Base-by-base conservation (phyloP, 768 basidiomycete species). In the Panaeolus papilionaceus region DNA sequence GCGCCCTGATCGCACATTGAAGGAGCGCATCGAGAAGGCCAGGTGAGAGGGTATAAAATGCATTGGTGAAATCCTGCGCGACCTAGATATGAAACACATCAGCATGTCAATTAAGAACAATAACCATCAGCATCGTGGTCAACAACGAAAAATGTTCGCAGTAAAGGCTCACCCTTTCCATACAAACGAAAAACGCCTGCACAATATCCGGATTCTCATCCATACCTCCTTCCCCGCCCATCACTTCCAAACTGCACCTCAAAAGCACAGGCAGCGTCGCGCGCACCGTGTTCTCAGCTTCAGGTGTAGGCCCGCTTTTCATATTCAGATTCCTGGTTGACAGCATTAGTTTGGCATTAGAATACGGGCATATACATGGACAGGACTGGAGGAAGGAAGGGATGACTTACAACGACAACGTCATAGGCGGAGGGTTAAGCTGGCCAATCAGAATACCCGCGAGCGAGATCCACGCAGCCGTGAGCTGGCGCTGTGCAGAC, bases 191-290 rank as follows among this genome's bases (percentile, higher is more conserved):
- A 77, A 96, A 96, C 28, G 89, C 89, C 74, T 95, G 94, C 16
- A 95, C 93, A 33, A 97, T 87, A 75, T 97, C 96, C 0, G 96
- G 95, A 74, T 97, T 94, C 94, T 81, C 82, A 73, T 89, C 88
- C 91, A 94, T 92, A 9, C 85, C 87, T 1, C 88, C 88, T 0
- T 85, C 83, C 65, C 84, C 79, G 0, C 86, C 80, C 38, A 95
- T 79, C 45, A 82, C 73, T 4, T 74, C 76, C 68, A 95, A 73
- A 3, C 86, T 86, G 28, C 86, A 84, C 68, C 89, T 84, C 49
- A 94, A 71, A 37, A 95, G 69, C 2, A 88, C 79, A 0, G 87
- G 85, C 1, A 94, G 73, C 1, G 84, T 85, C 65, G 79, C 81
- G 38, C 80, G 79, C 10, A 93, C 86, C n/a, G 89, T 81, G 2